Percentiles rank a stretch among this genome's conserved stretches.
Evolutionary conservation across 768 basidiomycete species (phyloP).

Genomic region (Asterophora lycoperdoides): DNA sequence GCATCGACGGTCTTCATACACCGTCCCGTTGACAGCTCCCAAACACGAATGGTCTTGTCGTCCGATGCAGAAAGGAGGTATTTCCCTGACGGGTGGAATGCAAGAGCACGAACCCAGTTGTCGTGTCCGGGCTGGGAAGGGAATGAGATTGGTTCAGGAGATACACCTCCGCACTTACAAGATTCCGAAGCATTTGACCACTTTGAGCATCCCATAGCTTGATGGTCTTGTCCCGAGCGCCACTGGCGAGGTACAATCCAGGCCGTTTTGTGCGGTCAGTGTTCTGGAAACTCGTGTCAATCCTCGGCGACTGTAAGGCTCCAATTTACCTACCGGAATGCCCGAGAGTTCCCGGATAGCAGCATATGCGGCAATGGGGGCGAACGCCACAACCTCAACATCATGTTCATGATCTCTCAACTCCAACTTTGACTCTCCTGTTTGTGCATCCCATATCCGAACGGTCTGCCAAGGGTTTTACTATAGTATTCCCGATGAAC

Average conservation of each 20-base stretch:
- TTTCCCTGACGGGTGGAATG: slow-evolving; percentile 89
- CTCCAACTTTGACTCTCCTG: slow-evolving; percentile 76
- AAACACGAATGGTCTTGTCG: slow-evolving; percentile 87
- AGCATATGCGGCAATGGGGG: slow-evolving; percentile 68
- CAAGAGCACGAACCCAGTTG: slow-evolving; percentile 85
- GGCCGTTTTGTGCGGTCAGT: slow-evolving; percentile 48
- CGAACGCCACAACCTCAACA: slow-evolving; percentile 78
- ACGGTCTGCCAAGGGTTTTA: slow-evolving; percentile 52
- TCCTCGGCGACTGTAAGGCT: slow-evolving; percentile 4
- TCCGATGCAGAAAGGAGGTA: slow-evolving; percentile 88
- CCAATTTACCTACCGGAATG: slow-evolving; percentile 46
- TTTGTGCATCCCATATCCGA: slow-evolving; percentile 67
- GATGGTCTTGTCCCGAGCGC: slow-evolving; percentile 88
- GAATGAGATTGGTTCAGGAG: slow-evolving; percentile 6
- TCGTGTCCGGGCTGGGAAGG: slow-evolving; percentile 66
- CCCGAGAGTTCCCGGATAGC: slow-evolving; percentile 77
- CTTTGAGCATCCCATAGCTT: slow-evolving; percentile 85
- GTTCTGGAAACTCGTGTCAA: slow-evolving; percentile 31
- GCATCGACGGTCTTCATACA: slow-evolving; percentile 87
- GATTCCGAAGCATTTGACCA: slow-evolving; percentile 75
- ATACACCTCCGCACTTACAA: slow-evolving; percentile 43
- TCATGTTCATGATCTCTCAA: slow-evolving; percentile 86
- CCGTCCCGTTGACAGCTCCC: slow-evolving; percentile 83
- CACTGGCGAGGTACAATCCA: slow-evolving; percentile 69
- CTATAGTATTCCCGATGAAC: slow-evolving; percentile 9